Evolutionary conservation across 2,329 filamentous ascomycete genomes (phyloP).

Genomic region (Fusarium sp.): DNA sequence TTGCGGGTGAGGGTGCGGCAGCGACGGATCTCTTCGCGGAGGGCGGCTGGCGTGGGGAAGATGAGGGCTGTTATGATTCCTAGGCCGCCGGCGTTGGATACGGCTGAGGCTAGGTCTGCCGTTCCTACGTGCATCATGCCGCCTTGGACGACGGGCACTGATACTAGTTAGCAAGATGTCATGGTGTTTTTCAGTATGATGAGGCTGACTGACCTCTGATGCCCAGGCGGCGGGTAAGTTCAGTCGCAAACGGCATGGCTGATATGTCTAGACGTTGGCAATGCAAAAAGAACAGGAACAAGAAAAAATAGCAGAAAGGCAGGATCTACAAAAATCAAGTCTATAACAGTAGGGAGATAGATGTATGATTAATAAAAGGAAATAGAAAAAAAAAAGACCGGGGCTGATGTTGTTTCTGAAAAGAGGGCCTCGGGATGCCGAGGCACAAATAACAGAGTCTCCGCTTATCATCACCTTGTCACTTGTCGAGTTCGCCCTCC

Average conservation of each 20-base stretch:
- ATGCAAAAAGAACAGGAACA: not conserved
- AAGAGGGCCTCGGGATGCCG: constrained; percentile 27
- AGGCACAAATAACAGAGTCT: constrained; percentile 31
- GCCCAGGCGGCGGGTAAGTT: constrained; percentile 68
- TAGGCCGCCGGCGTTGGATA: constrained; percentile 84
- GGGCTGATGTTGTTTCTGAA: constrained; percentile 25
- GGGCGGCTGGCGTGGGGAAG: constrained; percentile 89
- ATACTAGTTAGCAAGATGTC: constrained; percentile 1
- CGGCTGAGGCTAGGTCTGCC: constrained; percentile 80
- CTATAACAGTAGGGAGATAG: not conserved
- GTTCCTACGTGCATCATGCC: constrained; percentile 91
- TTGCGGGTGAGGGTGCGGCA: constrained; percentile 83
- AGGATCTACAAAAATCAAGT: not conserved
- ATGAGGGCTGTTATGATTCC: constrained; percentile 90
- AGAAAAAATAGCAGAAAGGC: not conserved
- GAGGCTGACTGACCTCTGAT: constrained; percentile 57
- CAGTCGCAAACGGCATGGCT: constrained; percentile 68
- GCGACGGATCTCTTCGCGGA: constrained; percentile 91
- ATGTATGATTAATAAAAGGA: not conserved
- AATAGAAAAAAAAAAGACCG: not conserved
- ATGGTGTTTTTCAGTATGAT: not conserved
- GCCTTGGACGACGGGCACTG: constrained; percentile 85
- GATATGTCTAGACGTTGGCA: not conserved
- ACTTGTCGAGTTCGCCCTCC: constrained; percentile 10
- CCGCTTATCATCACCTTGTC: not conserved